Evolutionary conservation across 495 filamentous ascomycete genomes (phyloP).

Genomic region (Tuber umbilicatum): DNA sequence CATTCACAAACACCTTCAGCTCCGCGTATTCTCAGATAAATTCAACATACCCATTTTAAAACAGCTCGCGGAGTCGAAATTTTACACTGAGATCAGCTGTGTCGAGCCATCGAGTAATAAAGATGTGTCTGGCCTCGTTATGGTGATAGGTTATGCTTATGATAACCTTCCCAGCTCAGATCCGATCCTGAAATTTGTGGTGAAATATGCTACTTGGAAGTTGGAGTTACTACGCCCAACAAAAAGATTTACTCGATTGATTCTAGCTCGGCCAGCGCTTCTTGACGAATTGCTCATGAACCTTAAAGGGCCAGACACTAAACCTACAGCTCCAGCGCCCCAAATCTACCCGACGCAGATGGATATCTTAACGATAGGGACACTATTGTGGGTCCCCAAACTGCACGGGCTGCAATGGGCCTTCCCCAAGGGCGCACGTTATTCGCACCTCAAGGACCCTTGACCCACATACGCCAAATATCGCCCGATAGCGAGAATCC

Average conservation of each 20-base stretch:
- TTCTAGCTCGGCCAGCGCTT: not conserved
- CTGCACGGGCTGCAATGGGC: too few species aligned
- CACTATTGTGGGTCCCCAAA: too few species aligned
- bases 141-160: not conserved
- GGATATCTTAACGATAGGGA: too few species aligned
- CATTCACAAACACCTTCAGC: not conserved
- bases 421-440: too few species aligned
- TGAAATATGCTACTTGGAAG: not conserved
- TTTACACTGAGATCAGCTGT: not conserved
- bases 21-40: not conserved
- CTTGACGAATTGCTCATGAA: not conserved
- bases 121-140: not conserved
- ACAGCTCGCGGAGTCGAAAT: not conserved
- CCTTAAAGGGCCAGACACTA: not conserved
- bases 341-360: not conserved
- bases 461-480: not conserved
- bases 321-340: not conserved
- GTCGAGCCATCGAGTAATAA: accelerated
- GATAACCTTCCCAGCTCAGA: not conserved
- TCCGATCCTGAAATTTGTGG: not conserved
- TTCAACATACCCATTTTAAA: not conserved
- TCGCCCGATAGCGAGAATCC: not conserved
- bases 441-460: too few species aligned
- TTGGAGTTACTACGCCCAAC: not conserved
- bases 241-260: not conserved